A percentile compares a stretch with the other conserved stretches of the same genome.
These are phyloP conservation scores for Colletotrichum cereale DNA, from an alignment of 2,329 filamentous ascomycete genomes.

Conservation along the genomic window DNA sequence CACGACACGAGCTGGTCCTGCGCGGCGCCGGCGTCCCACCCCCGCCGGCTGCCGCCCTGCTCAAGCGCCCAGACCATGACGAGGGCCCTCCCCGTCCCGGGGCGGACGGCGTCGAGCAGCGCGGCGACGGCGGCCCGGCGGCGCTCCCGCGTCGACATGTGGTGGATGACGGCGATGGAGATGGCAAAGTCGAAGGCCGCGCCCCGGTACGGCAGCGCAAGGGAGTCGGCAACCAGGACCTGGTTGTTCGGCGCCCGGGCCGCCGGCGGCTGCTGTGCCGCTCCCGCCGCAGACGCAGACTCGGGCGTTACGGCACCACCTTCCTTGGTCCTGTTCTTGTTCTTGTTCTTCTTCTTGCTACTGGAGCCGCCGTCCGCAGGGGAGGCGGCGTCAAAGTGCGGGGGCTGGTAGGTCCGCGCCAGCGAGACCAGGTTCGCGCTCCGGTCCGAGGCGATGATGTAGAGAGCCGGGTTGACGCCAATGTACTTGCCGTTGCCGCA, in stretches of 20 bases:
- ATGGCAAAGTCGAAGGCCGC: conserved; percentile 82
- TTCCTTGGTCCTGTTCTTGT: not conserved
- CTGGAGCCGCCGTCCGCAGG: conserved; percentile 22
- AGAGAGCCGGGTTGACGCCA: conserved; percentile 79
- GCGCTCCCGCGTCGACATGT: conserved; percentile 83
- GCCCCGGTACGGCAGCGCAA: conserved; percentile 82
- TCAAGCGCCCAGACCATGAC: conserved; percentile 97
- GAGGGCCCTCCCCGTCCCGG: conserved; percentile 75
- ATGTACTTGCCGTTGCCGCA: conserved; percentile 99
- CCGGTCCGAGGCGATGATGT: conserved; percentile 88
- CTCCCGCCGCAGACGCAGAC: not conserved
- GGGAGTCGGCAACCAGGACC: conserved; percentile 83
- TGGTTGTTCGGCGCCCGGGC: conserved; percentile 50
- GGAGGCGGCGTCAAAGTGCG: conserved; percentile 28
- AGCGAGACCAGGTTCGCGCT: conserved; percentile 70
- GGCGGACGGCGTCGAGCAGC: conserved; percentile 75
- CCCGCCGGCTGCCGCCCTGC: conserved; percentile 86
- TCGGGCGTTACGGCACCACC: not conserved
- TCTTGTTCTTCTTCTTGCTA: conserved; percentile 36
- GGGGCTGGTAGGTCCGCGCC: conserved; percentile 51
- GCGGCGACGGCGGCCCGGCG: conserved; percentile 78
- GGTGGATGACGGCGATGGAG: conserved; percentile 93
- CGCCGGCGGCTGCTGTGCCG: conserved; percentile 3
- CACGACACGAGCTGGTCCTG: conserved; percentile 98
- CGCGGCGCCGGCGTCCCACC: conserved; percentile 85